phyloP scores from a whole-genome alignment of 371 early-diverging fungal species.

The Mortierella sp. region DNA sequence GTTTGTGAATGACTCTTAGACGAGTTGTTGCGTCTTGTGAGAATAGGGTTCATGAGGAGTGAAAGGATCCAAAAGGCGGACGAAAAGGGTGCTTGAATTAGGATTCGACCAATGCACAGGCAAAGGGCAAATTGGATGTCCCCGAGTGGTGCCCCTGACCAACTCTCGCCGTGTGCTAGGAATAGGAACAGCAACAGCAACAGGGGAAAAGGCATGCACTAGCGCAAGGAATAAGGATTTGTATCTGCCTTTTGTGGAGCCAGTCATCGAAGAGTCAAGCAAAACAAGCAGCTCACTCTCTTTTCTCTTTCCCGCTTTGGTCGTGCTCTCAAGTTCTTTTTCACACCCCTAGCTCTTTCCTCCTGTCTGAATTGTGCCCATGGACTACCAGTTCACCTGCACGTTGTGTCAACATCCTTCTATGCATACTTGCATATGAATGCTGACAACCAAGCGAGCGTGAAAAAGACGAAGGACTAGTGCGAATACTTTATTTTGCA shows the following conservation, averaged over 20 bases:
- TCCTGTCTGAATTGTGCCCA: background rate
- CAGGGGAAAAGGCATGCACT: too few relatives aligned
- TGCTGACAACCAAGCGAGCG: too few relatives aligned
- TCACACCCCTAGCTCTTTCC: background rate
- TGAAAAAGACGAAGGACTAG: background rate
- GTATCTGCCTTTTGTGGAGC: too few relatives aligned
- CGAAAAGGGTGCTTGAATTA: background rate
- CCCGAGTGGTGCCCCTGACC: conserved; percentile 15
- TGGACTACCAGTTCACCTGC: background rate
- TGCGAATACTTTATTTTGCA: background rate
- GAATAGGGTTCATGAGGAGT: background rate
- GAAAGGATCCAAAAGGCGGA: too few relatives aligned
- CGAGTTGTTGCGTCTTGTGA: background rate
- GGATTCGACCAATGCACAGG: conserved; percentile 14
- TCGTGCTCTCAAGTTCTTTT: background rate
- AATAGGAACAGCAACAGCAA: background rate
- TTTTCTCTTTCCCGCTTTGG: background rate
- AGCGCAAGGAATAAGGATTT: too few relatives aligned
- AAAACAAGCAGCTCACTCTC: background rate
- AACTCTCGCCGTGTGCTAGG: background rate
- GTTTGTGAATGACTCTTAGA: background rate
- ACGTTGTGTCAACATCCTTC: background rate
- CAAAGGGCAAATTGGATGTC: conserved; percentile 5
- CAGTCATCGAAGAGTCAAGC: too few relatives aligned
- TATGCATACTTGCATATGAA: background rate